Base-by-base conservation (phyloP, 2,329 filamentous ascomycete genomes). In the Cordyceps fumosorosea region DNA sequence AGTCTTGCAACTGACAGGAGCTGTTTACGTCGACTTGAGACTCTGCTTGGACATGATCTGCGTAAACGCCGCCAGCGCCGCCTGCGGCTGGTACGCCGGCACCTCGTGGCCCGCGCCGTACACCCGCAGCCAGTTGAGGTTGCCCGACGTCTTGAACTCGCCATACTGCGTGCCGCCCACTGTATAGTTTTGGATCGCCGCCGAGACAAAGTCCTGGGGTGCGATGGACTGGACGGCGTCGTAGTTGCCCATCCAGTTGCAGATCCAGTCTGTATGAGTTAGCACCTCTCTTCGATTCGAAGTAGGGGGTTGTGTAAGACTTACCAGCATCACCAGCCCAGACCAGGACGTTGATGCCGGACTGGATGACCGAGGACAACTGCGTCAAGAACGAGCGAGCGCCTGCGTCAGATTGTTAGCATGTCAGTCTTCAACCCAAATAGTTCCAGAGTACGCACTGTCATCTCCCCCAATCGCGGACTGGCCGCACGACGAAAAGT, bases 211-310 rank as follows among this genome's bases (percentile, higher is more conserved):
- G 2, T 73, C 75, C 1, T 71, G 63, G 67, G 77, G 84, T 14
- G 74, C 70, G 26, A 85, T 72, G 0, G 74, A 73, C 40, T 84
- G 74, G 1, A 80, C 77, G 1, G 77, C 77, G 12, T 70, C 74
- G 6, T 80, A 73, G 37, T 75, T 77, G n/a, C 83, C 83, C 34
- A 80, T 72, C 79, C 81, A 84, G 70, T 85, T 85, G 67, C 81
- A 85, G 59, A 84, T 82, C 72, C 77, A 84, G 66, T 86, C 83
- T 68, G 44, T 8, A 10, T 10, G 16, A 18, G n/a, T 12, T 22
- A 53, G 51, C 5, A 37, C n/a, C 3, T 34, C 1, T 44, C 7
- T 24, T 24, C 10, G 52, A 1, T 44, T 34, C 18, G 20, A 29
- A 10, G 4, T 47, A 55, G 61, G 59, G 59, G 47, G 24, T 14